These are phyloP conservation scores for Botrytis medusae DNA, from an alignment of 2,329 filamentous ascomycete species.

Conservation along the genomic window DNA sequence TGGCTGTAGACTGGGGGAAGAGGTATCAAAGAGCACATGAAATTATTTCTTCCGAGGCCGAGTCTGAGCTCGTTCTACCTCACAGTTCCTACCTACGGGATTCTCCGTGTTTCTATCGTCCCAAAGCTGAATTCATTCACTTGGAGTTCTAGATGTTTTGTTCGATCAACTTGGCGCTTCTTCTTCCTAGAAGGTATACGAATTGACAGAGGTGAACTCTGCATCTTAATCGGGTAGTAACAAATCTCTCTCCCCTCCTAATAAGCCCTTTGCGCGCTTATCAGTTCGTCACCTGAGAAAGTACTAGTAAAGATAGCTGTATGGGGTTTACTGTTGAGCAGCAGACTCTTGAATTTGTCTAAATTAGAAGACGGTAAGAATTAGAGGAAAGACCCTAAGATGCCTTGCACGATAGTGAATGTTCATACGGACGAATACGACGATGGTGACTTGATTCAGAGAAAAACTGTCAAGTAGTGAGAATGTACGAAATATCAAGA, in stretches of 20 bases:
- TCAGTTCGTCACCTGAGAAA: fast-evolving
- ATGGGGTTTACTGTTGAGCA: fast-evolving
- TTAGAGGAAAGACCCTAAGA: not conserved
- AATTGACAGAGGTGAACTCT: not conserved
- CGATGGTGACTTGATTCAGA: not conserved
- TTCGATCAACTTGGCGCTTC: not conserved
- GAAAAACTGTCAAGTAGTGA: not conserved
- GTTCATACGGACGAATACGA: fast-evolving
- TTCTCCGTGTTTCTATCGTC: not conserved
- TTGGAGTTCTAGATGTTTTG: not conserved
- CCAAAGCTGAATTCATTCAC: not conserved
- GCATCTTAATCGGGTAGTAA: not conserved
- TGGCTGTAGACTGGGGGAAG: too few relatives aligned
- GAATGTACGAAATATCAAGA: not conserved
- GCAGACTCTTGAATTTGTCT: not conserved
- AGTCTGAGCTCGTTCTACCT: too few relatives aligned
- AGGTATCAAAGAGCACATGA: not conserved
- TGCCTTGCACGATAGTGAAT: not conserved
- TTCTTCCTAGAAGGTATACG: not conserved
- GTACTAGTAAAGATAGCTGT: not conserved
- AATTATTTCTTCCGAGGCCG: not conserved
- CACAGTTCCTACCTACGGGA: too few relatives aligned
- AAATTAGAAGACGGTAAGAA: not conserved
- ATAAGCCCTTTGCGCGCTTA: fast-evolving
- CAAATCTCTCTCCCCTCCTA: fast-evolving